phyloP scores from a whole-genome alignment of 2,329 filamentous ascomycete species.

The Ceratocystis papillata region DNA sequence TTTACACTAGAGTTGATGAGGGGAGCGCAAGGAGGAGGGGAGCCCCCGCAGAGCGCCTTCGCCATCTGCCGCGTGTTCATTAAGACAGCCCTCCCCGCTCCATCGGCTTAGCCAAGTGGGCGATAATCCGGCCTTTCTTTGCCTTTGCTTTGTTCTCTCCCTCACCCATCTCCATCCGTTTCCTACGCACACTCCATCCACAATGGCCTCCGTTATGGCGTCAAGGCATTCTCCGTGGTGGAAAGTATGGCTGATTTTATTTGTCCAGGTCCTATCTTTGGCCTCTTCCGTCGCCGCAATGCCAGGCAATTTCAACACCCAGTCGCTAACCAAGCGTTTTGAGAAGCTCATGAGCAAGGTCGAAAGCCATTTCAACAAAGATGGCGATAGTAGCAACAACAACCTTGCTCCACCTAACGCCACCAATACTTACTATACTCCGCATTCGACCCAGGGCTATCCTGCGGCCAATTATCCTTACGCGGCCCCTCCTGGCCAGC shows the following conservation, averaged over 20 bases:
- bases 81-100: neutral
- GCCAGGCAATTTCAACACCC: constrained; percentile 13
- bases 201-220: constrained; percentile 5
- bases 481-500: constrained; percentile 1
- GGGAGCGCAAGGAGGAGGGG: neutral
- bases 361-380: constrained; percentile 18
- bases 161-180: neutral
- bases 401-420: neutral
- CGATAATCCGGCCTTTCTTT: neutral
- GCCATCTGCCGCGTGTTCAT: neutral
- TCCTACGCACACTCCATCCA: neutral
- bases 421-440: constrained; percentile 18
- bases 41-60: neutral
- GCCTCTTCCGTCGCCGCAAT: constrained; percentile 11
- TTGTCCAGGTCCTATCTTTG: constrained; percentile 16
- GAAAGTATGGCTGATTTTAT: constrained; percentile 18
- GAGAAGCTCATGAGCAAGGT: constrained; percentile 23
- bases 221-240: constrained; percentile 2
- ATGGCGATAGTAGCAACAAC: neutral
- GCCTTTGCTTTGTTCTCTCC: neutral
- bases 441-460: constrained; percentile 7
- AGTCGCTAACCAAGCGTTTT: constrained; percentile 22
- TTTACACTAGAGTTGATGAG: neutral
- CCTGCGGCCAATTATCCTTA: constrained; percentile 14
- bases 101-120: neutral